A percentile compares a stretch with the other conserved stretches of the same genome.
phyloP scores from a whole-genome alignment of 768 basidiomycete genomes.

The Pleurotus sapidus region DNA sequence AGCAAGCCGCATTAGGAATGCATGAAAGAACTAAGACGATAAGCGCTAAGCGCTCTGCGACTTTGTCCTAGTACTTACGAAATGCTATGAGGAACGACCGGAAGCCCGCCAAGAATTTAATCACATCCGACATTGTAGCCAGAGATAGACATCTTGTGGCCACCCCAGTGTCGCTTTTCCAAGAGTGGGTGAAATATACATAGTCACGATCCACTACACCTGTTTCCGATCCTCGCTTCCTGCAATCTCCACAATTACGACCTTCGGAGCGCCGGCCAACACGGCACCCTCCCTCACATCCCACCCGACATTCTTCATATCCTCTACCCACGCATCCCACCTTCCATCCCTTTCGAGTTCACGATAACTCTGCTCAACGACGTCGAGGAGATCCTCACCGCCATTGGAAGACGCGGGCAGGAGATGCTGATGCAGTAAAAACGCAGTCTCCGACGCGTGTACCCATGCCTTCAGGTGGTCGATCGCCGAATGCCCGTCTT shows the following conservation, averaged over 20 bases:
- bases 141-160: no score
- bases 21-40: no score
- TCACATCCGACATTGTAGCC: no score
- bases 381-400: constrained; percentile 2
- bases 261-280: constrained; percentile 27
- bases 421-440: constrained; percentile 1
- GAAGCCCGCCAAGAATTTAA: no score
- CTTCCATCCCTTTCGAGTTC: constrained; percentile 9
- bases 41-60: no score
- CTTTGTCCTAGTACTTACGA: no score
- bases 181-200: no score
- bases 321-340: constrained; percentile 22
- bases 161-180: no score
- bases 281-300: constrained; percentile 29
- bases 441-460: constrained; percentile 31
- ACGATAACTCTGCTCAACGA: constrained; percentile 18
- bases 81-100: no score
- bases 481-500: constrained; percentile 39
- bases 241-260: constrained; percentile 17
- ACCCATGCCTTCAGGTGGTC: constrained; percentile 62
- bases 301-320: constrained; percentile 34
- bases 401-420: not conserved
- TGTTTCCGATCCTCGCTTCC: not conserved
- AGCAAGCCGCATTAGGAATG: no score
- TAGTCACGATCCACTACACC: not conserved